Evolutionary conservation across 2,329 filamentous ascomycete genomes (phyloP).

Genomic region (Neofusicoccum cordaticola): DNA sequence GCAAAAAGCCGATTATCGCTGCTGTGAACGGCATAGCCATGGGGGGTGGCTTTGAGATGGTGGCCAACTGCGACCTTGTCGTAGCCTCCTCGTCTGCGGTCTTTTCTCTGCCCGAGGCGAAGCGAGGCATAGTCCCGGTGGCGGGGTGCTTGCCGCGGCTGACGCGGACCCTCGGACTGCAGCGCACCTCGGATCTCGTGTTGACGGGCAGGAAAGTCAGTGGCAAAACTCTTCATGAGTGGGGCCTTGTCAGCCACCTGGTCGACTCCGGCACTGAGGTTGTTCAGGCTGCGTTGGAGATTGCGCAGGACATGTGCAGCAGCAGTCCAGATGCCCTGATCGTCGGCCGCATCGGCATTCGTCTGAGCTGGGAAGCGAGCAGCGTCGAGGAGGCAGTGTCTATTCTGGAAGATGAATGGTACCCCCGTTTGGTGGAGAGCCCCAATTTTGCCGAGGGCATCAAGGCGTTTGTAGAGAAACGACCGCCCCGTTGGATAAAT

Average conservation of each 20-base stretch:
- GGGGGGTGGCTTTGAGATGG: constrained; percentile 52
- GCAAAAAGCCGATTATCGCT: constrained; percentile 55
- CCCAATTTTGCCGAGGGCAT: constrained; percentile 46
- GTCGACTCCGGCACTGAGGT: constrained; percentile 6
- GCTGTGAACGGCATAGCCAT: constrained; percentile 52
- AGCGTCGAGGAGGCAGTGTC: constrained; percentile 19
- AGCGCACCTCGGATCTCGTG: constrained; percentile 42
- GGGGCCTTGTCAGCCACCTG: constrained; percentile 19
- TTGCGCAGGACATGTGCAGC: constrained; percentile 21
- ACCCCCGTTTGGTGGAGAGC: constrained; percentile 30
- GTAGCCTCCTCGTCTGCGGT: constrained; percentile 44
- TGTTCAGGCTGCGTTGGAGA: constrained; percentile 17
- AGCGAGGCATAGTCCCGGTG: constrained; percentile 46
- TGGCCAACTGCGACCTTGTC: constrained; percentile 49
- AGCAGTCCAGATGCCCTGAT: constrained; percentile 24
- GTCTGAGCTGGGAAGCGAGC: constrained; percentile 21
- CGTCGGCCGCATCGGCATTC: constrained; percentile 22
- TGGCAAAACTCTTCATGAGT: constrained; percentile 25
- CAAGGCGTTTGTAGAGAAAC: constrained; percentile 46
- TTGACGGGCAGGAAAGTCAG: constrained; percentile 40
- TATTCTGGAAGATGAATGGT: not conserved
- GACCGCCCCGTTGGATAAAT: constrained; percentile 41
- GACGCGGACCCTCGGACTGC: constrained; percentile 41
- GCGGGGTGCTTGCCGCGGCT: constrained; percentile 47
- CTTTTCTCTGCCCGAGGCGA: constrained; percentile 48